Evolutionary conservation across 768 basidiomycete species (phyloP).

Genomic region (Naganishia vishniacii): DNA sequence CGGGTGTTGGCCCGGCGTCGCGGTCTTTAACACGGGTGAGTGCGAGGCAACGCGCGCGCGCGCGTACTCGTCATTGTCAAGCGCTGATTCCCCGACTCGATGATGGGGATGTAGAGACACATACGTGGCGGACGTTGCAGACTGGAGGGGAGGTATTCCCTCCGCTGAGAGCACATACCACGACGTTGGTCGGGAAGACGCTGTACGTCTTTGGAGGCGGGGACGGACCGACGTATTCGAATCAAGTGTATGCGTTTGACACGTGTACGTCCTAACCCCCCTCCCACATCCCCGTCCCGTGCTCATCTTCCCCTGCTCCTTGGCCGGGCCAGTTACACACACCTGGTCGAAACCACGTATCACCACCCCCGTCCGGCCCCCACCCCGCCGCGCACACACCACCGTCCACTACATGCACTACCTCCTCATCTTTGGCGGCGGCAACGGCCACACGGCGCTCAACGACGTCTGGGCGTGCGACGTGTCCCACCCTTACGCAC

Average conservation of each 20-base stretch:
- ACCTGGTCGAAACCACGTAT: conserved; percentile 46
- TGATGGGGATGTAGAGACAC: conserved; percentile 65
- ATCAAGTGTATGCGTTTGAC: conserved; percentile 75
- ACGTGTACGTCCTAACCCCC: conserved; percentile 53
- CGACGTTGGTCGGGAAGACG: conserved; percentile 66
- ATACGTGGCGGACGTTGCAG: conserved; percentile 79
- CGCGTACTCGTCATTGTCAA: conserved; percentile 17
- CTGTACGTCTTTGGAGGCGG: conserved; percentile 85
- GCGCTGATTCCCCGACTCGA: no score
- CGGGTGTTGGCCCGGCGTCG: conserved; percentile 67
- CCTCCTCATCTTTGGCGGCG: conserved; percentile 88
- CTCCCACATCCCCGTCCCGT: background rate
- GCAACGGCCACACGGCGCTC: conserved; percentile 81
- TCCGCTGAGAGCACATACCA: conserved; percentile 79
- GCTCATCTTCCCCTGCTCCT: background rate
- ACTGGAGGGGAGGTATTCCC: conserved; percentile 72
- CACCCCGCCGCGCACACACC: conserved; percentile 79
- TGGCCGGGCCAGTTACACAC: conserved; percentile 38
- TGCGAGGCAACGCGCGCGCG: no score
- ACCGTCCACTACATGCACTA: conserved; percentile 66
- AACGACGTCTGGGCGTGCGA: conserved; percentile 88
- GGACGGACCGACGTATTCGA: conserved; percentile 72
- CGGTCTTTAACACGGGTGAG: conserved; percentile 76
- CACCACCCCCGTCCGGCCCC: conserved; percentile 47
- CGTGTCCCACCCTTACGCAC: conserved; percentile 52